Base-by-base conservation (phyloP, 2,329 filamentous ascomycete species). In the Apiospora pterosperma region DNA sequence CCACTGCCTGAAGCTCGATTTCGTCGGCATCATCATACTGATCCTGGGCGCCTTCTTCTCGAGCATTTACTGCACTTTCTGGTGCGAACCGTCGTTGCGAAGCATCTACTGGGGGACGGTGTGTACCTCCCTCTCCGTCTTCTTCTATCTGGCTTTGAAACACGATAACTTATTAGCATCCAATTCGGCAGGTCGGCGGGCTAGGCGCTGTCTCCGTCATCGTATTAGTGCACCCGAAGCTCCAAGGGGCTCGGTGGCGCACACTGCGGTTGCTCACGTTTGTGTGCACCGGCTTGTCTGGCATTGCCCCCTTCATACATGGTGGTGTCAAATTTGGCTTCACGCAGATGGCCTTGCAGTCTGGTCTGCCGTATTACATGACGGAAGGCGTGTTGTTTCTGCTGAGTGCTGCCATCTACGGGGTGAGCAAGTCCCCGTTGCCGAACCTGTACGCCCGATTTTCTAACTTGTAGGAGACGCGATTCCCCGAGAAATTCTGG, bases 401-500 rank as follows among this genome's bases (percentile, higher is more conserved):
- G 62, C 65, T 78, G 19, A 80, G 79, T 0, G 77, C 77, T 16
- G 64, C 73, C 8, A 71, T 80, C 14, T 80, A 80, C 64, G 76
- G 72, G 59, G 79, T 80, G 70, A 75, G 78, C 75, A 23, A 60
- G 42, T 59, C 36, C 36, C 41, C 41, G 14, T n/a, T 28, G 63
- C 48, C 34, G 34, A 39, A 28, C 5, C 23, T 38, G 23, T 23
- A 60, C 34, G 34, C 58, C 21, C 31, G 59, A 61, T 70, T 63
- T 63, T 59, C 36, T 58, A 19, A 52, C 67, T 65, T 34, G 48
- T 55, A 55, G 48, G 61, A 81, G 80, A 77, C 73, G 10, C 73
- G 77, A 55, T 77, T 83, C 59, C 81, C 81, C 1, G 81, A 84
- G 69, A 74, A 73, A 34, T 69, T 76, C 59, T 74, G 68, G 21